Base-by-base conservation (phyloP, 2,329 filamentous ascomycete genomes). In the Sporothrix sp. region DNA sequence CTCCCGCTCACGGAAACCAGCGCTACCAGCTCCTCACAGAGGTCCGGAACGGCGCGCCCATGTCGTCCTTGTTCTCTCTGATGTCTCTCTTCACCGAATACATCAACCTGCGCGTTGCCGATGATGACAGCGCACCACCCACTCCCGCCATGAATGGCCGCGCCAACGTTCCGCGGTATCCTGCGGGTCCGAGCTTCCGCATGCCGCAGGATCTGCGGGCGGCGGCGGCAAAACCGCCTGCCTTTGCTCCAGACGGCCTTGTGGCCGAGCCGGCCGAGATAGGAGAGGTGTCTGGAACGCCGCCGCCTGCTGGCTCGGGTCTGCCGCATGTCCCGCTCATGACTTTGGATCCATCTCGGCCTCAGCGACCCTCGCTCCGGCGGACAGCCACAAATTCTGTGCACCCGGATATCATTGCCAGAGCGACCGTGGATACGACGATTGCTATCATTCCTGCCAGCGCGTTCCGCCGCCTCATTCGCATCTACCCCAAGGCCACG, bases 1-100 rank as follows among this genome's bases (percentile, higher is more conserved):
- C 37, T 1, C 36, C 74, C 28, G 67, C 76, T 5, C 78, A 79
- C 32, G 78, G 76, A 7, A 82, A 87, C 51, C 89, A 95, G 63
- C 87, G 85, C 28, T 98, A 98, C 61, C 93, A 97, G 64, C 76
- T 98, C 35, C 73, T 98, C 49, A 98, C 93, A 0, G 94, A 98
- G 66, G 91, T 98, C 48, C 94, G 93, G 61, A 98, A 98, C 60
- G 93, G 93, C 13, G 90, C 93, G 1, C 91, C 94, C 1, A 96
- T 98, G 91, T 98, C 93, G 5, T 98, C 93, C 0, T 69, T 98
- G 2, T 98, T 98, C 66, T 97, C 93, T 1, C 95, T 98, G 58
- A 81, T 98, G 68, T 95, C 91, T 2, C 73, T 98, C 0, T 98
- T 98, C 62, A 98, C 93, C 3, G 93, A 98, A 65, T 90, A 96